phyloP scores from a whole-genome alignment of 345 rosid species.

The Linum trigynum region DNA sequence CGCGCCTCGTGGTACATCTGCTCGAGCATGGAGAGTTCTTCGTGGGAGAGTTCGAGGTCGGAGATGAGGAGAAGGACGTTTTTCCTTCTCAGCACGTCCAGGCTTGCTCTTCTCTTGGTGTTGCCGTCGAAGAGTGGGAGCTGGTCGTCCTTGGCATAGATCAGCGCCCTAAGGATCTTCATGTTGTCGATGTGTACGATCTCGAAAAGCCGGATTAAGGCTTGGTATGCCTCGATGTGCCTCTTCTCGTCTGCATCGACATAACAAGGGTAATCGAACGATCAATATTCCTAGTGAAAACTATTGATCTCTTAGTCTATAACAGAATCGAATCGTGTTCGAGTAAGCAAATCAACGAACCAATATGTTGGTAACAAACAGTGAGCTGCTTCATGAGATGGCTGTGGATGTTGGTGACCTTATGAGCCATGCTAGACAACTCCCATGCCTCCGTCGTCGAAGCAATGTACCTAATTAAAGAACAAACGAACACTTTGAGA shows the following conservation, averaged over 20 bases:
- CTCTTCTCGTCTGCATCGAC: conserved; percentile 33
- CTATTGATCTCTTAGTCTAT: not conserved
- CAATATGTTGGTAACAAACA: conserved; percentile 30
- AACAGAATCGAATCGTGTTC: not conserved
- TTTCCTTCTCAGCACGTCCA: conserved; percentile 20
- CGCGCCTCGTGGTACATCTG: conserved; percentile 16
- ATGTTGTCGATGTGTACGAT: conserved; percentile 31
- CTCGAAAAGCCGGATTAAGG: conserved; percentile 27
- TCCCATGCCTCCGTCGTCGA: conserved; percentile 41
- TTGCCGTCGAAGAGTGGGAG: conserved; percentile 29
- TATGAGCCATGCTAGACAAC: conserved; percentile 38
- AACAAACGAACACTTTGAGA: not conserved
- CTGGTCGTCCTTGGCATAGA: conserved; percentile 33
- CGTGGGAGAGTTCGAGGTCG: conserved; percentile 26
- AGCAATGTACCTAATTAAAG: conserved; percentile 23
- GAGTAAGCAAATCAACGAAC: conserved; percentile 11
- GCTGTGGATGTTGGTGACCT: conserved; percentile 30
- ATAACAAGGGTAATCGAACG: not conserved
- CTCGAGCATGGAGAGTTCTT: conserved; percentile 27
- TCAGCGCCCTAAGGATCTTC: conserved; percentile 31
- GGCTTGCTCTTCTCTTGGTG: conserved; percentile 12
- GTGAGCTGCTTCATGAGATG: conserved; percentile 35
- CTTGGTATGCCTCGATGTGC: conserved; percentile 32
- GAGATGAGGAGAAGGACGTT: conserved; percentile 29
- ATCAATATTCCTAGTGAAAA: not conserved